Conservation (phyloP, 2,329 filamentous ascomycete species). For the Grosmannia huntii region DNA sequence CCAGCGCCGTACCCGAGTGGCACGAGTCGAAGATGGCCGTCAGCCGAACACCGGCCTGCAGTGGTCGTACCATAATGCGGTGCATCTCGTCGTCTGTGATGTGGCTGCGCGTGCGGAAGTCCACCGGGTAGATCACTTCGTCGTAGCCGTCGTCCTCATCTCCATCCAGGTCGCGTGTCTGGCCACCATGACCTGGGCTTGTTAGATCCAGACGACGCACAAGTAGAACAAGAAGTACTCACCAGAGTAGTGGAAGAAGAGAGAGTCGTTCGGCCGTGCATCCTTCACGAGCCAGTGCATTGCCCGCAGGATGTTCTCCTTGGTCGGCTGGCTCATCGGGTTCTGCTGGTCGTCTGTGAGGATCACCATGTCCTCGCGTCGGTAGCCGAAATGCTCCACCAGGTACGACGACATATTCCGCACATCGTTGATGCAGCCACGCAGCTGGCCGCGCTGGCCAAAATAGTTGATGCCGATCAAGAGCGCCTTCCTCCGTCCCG, state of each 20-base stretch:
- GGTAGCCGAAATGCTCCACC: slow-evolving; percentile 81
- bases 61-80: slow-evolving; percentile 51
- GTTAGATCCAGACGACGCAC: background rate
- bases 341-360: slow-evolving; percentile 96
- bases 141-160: slow-evolving; percentile 75
- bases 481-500: slow-evolving; percentile 75
- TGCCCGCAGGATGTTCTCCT: slow-evolving; percentile 84
- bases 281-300: slow-evolving; percentile 99
- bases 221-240: slow-evolving; percentile 17
- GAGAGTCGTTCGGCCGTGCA: slow-evolving; percentile 78
- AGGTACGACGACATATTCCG: slow-evolving; percentile 93
- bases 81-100: slow-evolving; percentile 81
- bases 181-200: slow-evolving; percentile 54
- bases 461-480: slow-evolving; percentile 97
- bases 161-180: slow-evolving; percentile 65
- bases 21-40: slow-evolving; percentile 55
- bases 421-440: slow-evolving; percentile 94
- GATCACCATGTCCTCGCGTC: slow-evolving; percentile 91
- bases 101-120: slow-evolving; percentile 61
- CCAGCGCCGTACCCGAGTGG: slow-evolving; percentile 53
- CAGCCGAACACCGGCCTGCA: slow-evolving; percentile 42
- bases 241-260: slow-evolving; percentile 98
- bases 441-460: slow-evolving; percentile 67
- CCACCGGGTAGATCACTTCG: slow-evolving; percentile 74
- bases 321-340: slow-evolving; percentile 92